phyloP scores from a whole-genome alignment of 495 filamentous ascomycete genomes.

The Xylaria curta region DNA sequence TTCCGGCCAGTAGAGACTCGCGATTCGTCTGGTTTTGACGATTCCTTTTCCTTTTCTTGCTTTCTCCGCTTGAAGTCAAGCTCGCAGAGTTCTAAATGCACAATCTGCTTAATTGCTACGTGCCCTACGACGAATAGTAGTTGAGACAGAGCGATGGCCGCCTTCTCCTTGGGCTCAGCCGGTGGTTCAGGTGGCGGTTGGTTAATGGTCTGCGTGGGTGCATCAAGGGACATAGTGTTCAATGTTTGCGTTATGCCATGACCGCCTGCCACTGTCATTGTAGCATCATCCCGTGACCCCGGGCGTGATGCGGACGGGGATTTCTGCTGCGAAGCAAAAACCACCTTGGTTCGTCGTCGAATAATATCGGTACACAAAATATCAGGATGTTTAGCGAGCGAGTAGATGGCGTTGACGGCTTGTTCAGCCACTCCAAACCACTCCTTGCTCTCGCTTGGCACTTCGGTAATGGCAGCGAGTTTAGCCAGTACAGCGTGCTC shows the following conservation, averaged over 20 bases:
- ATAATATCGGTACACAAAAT: conserved; percentile 92
- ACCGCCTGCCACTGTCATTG: conserved; percentile 34
- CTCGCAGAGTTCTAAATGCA: conserved; percentile 98
- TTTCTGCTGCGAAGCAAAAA: conserved; percentile 62
- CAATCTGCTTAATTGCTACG: conserved; percentile 97
- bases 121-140: conserved; percentile 95
- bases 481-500: conserved; percentile 85
- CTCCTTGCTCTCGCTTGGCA: conserved; percentile 87
- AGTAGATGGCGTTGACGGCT: conserved; percentile 93
- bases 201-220: conserved; percentile 44
- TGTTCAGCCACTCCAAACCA: conserved; percentile 99
- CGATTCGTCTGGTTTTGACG: conserved; percentile 44
- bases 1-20: conserved; percentile 52
- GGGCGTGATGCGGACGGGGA: conserved; percentile 46
- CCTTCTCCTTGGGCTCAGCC: conserved; percentile 60
- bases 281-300: conserved; percentile 48
- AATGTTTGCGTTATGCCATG: conserved; percentile 40
- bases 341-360: conserved; percentile 79
- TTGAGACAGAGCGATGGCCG: conserved; percentile 80
- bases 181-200: conserved; percentile 42
- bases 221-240: conserved; percentile 38
- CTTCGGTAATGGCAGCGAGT: conserved; percentile 82
- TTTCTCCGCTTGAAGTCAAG: conserved; percentile 97
- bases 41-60: conserved; percentile 87
- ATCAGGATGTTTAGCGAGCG: conserved; percentile 93